A percentile compares a stretch with the other conserved stretches of the same genome.
phyloP scores from a whole-genome alignment of 495 filamentous ascomycete species.

The Lineolata rhizophorae region DNA sequence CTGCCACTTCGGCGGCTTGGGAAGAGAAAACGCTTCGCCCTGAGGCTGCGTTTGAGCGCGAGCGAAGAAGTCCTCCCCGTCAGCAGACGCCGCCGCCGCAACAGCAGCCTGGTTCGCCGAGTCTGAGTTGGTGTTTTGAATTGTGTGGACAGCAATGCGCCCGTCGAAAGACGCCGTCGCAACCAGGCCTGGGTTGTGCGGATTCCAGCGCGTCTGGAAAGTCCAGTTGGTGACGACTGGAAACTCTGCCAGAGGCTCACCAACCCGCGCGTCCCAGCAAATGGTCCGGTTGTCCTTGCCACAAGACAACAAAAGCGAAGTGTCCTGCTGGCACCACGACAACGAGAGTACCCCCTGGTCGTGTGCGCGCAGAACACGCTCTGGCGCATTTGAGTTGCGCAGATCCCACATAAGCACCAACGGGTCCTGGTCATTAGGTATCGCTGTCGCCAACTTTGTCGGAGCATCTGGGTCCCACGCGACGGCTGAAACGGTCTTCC shows the following conservation, averaged over 20 bases:
- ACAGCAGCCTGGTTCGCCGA: slow-evolving; percentile 28
- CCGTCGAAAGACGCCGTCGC: slow-evolving; percentile 95
- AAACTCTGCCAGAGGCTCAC: slow-evolving; percentile 72
- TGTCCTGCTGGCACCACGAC: slow-evolving; percentile 89
- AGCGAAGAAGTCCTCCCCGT: slow-evolving; percentile 93
- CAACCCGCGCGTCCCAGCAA: slow-evolving; percentile 89
- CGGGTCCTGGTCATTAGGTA: slow-evolving; percentile 75
- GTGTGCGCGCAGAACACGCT: slow-evolving; percentile 71
- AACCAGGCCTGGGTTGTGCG: slow-evolving; percentile 70
- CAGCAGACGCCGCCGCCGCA: slow-evolving; percentile 41
- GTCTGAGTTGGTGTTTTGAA: slow-evolving; percentile 60
- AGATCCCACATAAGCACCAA: slow-evolving; percentile 87
- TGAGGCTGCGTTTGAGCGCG: slow-evolving; percentile 82
- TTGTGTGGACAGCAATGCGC: slow-evolving; percentile 74
- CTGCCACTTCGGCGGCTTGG: slow-evolving; percentile 77
- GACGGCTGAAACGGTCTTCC: slow-evolving; percentile 85
- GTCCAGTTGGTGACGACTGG: slow-evolving; percentile 97
- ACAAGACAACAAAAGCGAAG: slow-evolving; percentile 73
- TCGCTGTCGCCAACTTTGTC: slow-evolving; percentile 82
- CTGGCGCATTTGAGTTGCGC: slow-evolving; percentile 85
- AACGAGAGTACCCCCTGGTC: slow-evolving; percentile 84
- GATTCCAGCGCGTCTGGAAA: slow-evolving; percentile 88
- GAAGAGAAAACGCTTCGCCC: slow-evolving; percentile 64
- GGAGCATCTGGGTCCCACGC: slow-evolving; percentile 90
- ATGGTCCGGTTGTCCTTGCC: slow-evolving; percentile 94